Evolutionary conservation across 805 yeast genomes (phyloP).

Genomic region (Maudiozyma serrabonitensis): DNA sequence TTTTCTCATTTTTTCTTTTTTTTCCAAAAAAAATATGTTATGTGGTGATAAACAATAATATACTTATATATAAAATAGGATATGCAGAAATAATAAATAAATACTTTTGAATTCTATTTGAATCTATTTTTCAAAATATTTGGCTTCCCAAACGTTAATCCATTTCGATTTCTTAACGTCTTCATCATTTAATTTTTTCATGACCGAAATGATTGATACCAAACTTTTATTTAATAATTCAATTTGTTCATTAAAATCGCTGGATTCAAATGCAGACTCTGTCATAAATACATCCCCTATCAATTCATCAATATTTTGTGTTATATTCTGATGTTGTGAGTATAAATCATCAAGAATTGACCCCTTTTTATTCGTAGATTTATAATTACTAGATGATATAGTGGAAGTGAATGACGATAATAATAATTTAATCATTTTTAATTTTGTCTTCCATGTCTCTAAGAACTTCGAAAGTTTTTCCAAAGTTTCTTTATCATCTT

Average conservation of each 20-base stretch:
- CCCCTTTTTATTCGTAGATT: constrained; percentile 26
- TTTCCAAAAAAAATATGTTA: background rate
- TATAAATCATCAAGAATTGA: constrained; percentile 39
- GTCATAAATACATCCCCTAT: constrained; percentile 45
- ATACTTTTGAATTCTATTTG: background rate
- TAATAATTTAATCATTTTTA: constrained; percentile 46
- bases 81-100: background rate
- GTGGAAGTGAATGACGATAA: constrained; percentile 51
- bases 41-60: background rate
- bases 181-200: constrained; percentile 38
- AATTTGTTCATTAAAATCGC: constrained; percentile 22
- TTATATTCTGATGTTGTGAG: constrained; percentile 34
- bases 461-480: constrained; percentile 32
- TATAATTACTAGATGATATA: constrained; percentile 34
- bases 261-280: constrained; percentile 27
- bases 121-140: constrained; percentile 14
- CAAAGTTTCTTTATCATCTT: constrained; percentile 24
- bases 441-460: constrained; percentile 35
- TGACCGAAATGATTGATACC: constrained; percentile 28
- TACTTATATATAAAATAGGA: too few relatives aligned
- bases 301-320: constrained; percentile 45
- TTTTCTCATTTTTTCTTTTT: background rate
- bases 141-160: constrained; percentile 27
- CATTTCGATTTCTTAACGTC: constrained; percentile 40
- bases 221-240: constrained; percentile 20